Conservation (phyloP, 1,284 basidiomycete genomes). For the Erythrobasidium hasegawianum region DNA sequence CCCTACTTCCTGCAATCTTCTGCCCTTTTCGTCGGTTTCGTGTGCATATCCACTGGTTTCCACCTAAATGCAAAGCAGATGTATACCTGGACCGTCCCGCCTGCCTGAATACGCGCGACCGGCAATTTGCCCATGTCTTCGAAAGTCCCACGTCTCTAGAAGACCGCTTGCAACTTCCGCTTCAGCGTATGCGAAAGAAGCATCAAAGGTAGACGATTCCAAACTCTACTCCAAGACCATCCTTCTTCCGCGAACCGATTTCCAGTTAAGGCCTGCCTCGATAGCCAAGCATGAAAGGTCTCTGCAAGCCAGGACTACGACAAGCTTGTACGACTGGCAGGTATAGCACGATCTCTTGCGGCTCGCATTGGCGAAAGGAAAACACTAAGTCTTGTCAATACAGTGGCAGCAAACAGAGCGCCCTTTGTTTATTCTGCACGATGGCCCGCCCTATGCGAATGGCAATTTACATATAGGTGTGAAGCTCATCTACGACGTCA, state of each 20-base stretch:
- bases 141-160: constrained; percentile 5
- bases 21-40: too few species aligned
- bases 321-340: constrained; percentile 82
- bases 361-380: background rate
- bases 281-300: constrained; percentile 58
- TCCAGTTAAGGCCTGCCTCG: constrained; percentile 72
- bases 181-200: constrained; percentile 1
- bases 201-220: background rate
- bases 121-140: background rate
- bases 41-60: too few species aligned
- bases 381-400: too few species aligned
- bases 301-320: constrained; percentile 65
- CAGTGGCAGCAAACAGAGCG: constrained; percentile 65
- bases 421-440: constrained; percentile 79
- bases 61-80: background rate
- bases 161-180: background rate
- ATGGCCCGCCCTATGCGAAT: constrained; percentile 97
- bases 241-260: constrained; percentile 74
- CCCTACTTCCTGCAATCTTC: too few species aligned
- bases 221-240: constrained; percentile 55
- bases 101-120: background rate
- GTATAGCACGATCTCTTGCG: constrained; percentile 53
- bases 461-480: constrained; percentile 90
- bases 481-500: too few species aligned
- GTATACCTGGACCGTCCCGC: background rate